These are phyloP conservation scores for Globisporangium echinulatum DNA, from an alignment of 352 stramenopile genomes.

Conservation along the genomic window DNA sequence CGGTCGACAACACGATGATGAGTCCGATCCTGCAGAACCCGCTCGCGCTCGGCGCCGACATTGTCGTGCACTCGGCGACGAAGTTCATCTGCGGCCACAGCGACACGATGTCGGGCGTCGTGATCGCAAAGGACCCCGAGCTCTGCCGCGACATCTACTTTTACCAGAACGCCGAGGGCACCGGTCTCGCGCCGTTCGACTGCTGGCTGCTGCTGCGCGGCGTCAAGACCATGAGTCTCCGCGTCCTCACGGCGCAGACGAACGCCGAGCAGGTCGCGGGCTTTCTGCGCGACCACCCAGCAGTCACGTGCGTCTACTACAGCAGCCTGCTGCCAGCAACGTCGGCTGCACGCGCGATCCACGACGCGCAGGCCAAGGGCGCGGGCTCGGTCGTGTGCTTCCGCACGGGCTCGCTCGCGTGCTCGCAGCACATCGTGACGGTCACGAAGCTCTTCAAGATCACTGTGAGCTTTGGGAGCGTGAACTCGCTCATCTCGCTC, in stretches of 20 bases:
- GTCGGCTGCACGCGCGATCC: constrained; percentile 68
- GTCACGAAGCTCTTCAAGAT: constrained; percentile 94
- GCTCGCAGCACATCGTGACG: constrained; percentile 88
- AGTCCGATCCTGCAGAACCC: constrained; percentile 94
- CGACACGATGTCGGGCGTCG: constrained; percentile 93
- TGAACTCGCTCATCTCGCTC: constrained; percentile 91
- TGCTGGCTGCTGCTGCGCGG: constrained; percentile 87
- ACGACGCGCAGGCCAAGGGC: constrained; percentile 80
- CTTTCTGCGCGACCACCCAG: constrained; percentile 82
- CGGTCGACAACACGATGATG: constrained; percentile 96
- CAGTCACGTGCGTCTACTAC: constrained; percentile 89
- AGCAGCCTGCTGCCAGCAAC: constrained; percentile 74
- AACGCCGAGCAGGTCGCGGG: constrained; percentile 88
- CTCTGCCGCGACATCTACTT: constrained; percentile 84
- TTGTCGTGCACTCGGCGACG: constrained; percentile 95
- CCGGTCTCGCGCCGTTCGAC: constrained; percentile 86
- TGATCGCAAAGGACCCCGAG: constrained; percentile 83
- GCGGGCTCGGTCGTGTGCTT: constrained; percentile 90
- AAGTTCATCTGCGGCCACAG: constrained; percentile 98
- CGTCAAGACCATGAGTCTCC: constrained; percentile 87
- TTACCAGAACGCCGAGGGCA: constrained; percentile 88
- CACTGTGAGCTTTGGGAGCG: constrained; percentile 89
- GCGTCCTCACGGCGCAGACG: constrained; percentile 74
- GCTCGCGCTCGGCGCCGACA: constrained; percentile 91
- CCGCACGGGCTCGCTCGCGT: constrained; percentile 74